Conservation (phyloP, 192 early-diverging fungal genomes). For the Entomortierella chlamydospora region DNA sequence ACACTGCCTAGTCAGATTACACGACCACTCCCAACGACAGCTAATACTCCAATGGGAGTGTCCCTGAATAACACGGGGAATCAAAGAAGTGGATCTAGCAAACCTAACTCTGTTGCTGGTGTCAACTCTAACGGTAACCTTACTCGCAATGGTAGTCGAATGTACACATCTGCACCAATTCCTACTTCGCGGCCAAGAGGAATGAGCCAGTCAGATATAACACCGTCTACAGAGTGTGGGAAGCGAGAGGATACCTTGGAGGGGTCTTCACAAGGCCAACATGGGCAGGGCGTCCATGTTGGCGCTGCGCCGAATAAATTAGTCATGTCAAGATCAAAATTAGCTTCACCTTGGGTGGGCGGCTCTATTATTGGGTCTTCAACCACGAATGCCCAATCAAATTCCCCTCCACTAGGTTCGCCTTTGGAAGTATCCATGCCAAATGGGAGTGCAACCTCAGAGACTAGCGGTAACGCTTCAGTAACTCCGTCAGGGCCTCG, state of each 20-base stretch:
- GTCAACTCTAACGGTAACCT: constrained; percentile 1
- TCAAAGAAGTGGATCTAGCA: not conserved
- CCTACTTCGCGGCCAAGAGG: constrained; percentile 24
- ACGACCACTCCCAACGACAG: constrained; percentile 2
- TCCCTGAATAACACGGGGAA: constrained; percentile 5
- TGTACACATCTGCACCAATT: constrained; percentile 35
- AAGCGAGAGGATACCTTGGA: not conserved
- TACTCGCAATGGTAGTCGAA: not conserved
- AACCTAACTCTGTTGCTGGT: not conserved
- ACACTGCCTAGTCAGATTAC: constrained; percentile 9
- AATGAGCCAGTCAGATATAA: constrained; percentile 18
- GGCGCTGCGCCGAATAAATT: constrained; percentile 18
- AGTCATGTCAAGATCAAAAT: constrained; percentile 49
- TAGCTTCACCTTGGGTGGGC: constrained; percentile 15
- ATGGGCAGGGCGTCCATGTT: constrained; percentile 1
- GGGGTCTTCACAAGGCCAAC: not conserved
- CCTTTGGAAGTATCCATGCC: constrained; percentile 6
- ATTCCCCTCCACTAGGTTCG: constrained; percentile 11
- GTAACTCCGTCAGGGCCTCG: constrained; percentile 3
- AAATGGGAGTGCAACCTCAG: not conserved
- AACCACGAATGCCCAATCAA: not conserved
- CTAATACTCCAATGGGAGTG: not conserved
- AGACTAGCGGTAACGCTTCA: not conserved
- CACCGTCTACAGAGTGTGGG: not conserved
- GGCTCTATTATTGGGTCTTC: not conserved